Conservation (phyloP, 2,329 filamentous ascomycete species). For the Rachicladosporium sp. region DNA sequence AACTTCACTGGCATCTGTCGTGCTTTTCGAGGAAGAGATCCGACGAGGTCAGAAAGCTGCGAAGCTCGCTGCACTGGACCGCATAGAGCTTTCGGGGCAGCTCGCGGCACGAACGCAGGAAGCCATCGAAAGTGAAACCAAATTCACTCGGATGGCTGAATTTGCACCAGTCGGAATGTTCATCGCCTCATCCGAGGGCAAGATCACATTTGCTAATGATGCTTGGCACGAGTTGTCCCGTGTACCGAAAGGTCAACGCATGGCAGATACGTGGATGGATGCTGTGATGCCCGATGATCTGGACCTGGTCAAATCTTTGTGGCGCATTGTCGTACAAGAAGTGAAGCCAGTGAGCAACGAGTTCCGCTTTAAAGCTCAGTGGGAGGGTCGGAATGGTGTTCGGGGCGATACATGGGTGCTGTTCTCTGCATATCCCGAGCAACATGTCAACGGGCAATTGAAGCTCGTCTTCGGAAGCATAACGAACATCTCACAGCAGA, state of each 20-base stretch:
- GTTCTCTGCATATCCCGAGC: slow-evolving; percentile 65
- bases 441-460: slow-evolving; percentile 48
- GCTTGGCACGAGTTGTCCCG: slow-evolving; percentile 60
- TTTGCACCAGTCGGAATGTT: slow-evolving; percentile 77
- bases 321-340: slow-evolving; percentile 49
- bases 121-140: slow-evolving; percentile 53
- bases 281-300: slow-evolving; percentile 58
- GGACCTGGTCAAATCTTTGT: slow-evolving; percentile 44
- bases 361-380: slow-evolving; percentile 61
- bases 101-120: slow-evolving; percentile 50
- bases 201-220: slow-evolving; percentile 70
- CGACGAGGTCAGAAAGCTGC: slow-evolving; percentile 61
- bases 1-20: slow-evolving; percentile 69
- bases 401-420: slow-evolving; percentile 61
- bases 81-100: slow-evolving; percentile 65
- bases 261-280: slow-evolving; percentile 58
- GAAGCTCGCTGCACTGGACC: slow-evolving; percentile 60
- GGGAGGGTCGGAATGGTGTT: slow-evolving; percentile 47
- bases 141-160: slow-evolving; percentile 74
- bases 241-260: slow-evolving; percentile 45
- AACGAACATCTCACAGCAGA: slow-evolving; percentile 76
- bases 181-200: slow-evolving; percentile 58
- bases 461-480: slow-evolving; percentile 71
- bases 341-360: slow-evolving; percentile 56
- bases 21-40: slow-evolving; percentile 75